phyloP scores from a whole-genome alignment of 73 alveolate genomes.

The Stentor coeruleus region DNA sequence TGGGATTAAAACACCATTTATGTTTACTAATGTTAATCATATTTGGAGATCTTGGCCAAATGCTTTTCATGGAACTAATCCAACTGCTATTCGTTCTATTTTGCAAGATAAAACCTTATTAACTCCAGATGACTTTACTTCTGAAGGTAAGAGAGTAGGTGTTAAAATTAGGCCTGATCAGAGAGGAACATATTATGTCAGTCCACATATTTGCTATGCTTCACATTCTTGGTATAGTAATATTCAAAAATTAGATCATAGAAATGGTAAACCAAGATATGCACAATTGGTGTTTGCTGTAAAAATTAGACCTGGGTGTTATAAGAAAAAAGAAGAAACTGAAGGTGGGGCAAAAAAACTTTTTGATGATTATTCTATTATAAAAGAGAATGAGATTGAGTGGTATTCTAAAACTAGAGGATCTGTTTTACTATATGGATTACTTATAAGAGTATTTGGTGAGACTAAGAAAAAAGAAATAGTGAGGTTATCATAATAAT shows the following conservation, averaged over 20 bases:
- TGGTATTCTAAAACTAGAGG: background rate
- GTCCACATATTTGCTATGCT: slow-evolving; percentile 4
- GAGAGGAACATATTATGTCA: background rate
- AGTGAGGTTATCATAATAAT: no score
- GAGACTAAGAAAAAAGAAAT: no score
- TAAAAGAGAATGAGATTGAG: background rate
- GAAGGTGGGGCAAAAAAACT: slow-evolving; percentile 1
- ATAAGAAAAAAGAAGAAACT: slow-evolving; percentile 6
- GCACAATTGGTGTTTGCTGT: slow-evolving; percentile 4
- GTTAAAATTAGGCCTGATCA: background rate
- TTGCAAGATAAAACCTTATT: background rate
- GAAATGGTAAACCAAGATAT: background rate
- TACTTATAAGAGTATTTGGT: no score
- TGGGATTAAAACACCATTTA: background rate
- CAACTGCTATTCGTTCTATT: background rate
- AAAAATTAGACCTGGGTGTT: background rate
- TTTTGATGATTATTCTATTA: slow-evolving; percentile 4
- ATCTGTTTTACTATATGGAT: no score
- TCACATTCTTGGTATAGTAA: background rate
- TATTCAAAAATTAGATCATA: background rate
- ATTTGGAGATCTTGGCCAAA: background rate
- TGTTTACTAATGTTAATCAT: background rate
- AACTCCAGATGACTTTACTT: background rate
- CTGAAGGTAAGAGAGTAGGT: background rate
- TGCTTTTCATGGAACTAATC: background rate